Base-by-base conservation (phyloP, 768 basidiomycete species). In the Boletus barrowsii region DNA sequence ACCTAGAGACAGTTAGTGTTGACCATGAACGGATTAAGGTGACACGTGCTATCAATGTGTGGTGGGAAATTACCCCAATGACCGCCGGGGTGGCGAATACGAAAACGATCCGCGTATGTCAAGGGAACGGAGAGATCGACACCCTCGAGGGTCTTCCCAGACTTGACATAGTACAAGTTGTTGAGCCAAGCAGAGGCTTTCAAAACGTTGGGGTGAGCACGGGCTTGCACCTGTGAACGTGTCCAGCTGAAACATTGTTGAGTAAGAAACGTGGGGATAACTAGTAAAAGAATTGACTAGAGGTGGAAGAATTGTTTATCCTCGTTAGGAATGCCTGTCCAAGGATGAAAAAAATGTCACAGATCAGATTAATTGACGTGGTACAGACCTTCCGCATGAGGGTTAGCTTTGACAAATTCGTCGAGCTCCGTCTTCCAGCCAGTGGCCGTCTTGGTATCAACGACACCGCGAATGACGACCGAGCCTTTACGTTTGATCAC, bases 241-340 rank as follows among this genome's bases (percentile, higher is more conserved):
- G 78, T 74, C 78, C 78, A 80, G 66, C 78, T 79, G 33, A 24
- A 55, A 26, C 7, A 2, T 9, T 6, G 14, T 29, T 51, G 18
- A 36, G 39, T 30, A 49, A 40, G 48, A 39, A 22, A 11, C 2
- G 2, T 20, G 4, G 24, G 10, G 6, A 39, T 24, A 0, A n/a
- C 6, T 10, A 10, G 11, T 14, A 36, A 40, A 48, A 9, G 2
- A 3, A 74, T 81, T 49, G 59, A 86, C 87, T 88, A 88, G 46
- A 89, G 79, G 62, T 83, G 72, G 69, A 85, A 88, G 70, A 90
- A 87, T 60, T 89, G 87, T 48, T 84, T 87, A 59, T 88, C 71
- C n/a, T 76, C 59, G 6, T 56, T 74, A 0, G 86, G 84, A 32
- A 75, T 50, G 17, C 84, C 83, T 86, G 40, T 17, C 10, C 30